A percentile compares a stretch with the other conserved stretches of the same genome.
These are phyloP conservation scores for Ustilago loliicola DNA, from an alignment of 1,284 basidiomycete genomes.

Conservation along the genomic window DNA sequence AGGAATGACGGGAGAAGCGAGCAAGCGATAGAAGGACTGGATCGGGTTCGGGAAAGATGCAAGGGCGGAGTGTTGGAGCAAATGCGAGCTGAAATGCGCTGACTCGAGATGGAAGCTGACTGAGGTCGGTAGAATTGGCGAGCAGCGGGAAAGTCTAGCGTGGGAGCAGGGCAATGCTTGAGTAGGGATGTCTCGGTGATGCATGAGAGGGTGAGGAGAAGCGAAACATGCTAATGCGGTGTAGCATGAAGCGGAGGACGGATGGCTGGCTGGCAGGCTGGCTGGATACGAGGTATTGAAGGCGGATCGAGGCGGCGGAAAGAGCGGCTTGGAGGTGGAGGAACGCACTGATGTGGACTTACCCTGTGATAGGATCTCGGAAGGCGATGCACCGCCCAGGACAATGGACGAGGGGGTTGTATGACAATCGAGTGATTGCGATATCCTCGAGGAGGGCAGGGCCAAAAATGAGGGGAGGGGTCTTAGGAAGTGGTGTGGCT, in stretches of 20 bases:
- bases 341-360: not conserved
- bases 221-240: slow-evolving; percentile 12
- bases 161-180: slow-evolving; percentile 40
- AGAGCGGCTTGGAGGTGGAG: not conserved
- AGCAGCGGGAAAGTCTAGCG: slow-evolving; percentile 26
- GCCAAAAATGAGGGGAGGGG: not conserved
- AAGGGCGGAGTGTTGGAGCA: slow-evolving; percentile 8
- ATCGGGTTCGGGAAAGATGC: not conserved
- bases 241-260: slow-evolving; percentile 8
- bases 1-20: slow-evolving; percentile 1
- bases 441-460: not conserved
- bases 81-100: no score
- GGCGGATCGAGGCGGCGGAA: not conserved
- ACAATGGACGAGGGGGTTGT: not conserved
- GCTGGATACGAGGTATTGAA: not conserved
- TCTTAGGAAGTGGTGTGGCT: slow-evolving; percentile 29
- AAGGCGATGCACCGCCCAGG: slow-evolving; percentile 14
- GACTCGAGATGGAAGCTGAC: not conserved
- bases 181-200: not conserved
- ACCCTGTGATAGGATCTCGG: slow-evolving; percentile 4
- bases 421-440: not conserved
- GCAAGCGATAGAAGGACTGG: not conserved
- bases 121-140: not conserved
- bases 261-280: not conserved
- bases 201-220: not conserved